These are phyloP conservation scores for Fraxinus anomala DNA, from an alignment of 257 asterid genomes.

Conservation along the genomic window DNA sequence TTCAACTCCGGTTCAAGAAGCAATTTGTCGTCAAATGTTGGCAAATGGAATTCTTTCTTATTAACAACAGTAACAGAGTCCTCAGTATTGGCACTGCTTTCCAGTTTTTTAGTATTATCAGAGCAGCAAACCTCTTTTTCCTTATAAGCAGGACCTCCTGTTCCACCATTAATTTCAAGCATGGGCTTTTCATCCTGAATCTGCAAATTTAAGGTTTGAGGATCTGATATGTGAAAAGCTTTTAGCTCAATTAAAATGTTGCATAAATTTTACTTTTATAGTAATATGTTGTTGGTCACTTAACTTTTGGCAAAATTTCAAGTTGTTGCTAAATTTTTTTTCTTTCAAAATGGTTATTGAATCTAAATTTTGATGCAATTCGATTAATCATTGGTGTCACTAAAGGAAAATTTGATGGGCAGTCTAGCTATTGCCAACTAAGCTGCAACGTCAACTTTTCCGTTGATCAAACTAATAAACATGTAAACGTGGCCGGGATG, in stretches of 20 bases:
- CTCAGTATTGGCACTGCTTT: constrained; percentile 13
- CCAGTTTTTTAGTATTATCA: constrained; percentile 1
- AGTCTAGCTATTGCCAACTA: too few species aligned
- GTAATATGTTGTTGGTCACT: not conserved
- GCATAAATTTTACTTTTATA: not conserved
- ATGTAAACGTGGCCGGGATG: too few species aligned
- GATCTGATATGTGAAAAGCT: not conserved
- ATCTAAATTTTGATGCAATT: too few species aligned
- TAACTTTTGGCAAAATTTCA: too few species aligned
- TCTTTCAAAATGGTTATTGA: too few species aligned
- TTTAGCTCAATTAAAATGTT: not conserved
- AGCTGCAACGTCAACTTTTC: too few species aligned
- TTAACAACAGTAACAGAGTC: not conserved
- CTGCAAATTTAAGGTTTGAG: not conserved
- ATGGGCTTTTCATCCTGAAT: constrained; percentile 43
- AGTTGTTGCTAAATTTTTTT: too few species aligned
- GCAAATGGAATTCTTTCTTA: not conserved
- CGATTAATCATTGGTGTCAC: too few species aligned
- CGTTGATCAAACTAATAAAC: too few species aligned
- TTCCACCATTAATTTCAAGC: constrained; percentile 26
- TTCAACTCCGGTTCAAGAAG: not conserved
- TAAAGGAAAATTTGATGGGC: too few species aligned
- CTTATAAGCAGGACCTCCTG: constrained; percentile 4
- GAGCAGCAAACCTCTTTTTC: constrained; percentile 10
- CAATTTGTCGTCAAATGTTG: constrained; percentile 13